Evolutionary conservation across 306 rosid genomes (phyloP), one percentile per base, ranked within the genome.

Genomic region (Lupinus albus): DNA sequence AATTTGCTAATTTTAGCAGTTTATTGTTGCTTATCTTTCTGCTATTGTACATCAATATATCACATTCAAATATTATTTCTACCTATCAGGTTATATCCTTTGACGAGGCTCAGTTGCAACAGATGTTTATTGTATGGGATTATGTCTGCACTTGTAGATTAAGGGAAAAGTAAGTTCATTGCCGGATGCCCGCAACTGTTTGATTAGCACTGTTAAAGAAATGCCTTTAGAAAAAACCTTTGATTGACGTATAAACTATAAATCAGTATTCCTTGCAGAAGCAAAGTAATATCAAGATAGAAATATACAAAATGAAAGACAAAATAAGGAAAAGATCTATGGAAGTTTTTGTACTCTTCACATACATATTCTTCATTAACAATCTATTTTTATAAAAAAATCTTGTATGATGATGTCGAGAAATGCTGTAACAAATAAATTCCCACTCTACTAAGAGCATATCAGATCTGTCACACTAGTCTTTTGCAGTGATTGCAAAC

Each of bases 41-140:
- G 7, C 44, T 68, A 12, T 56, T 14, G 13, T 51, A 59, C 58
- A 17, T 25, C 3, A 9, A n/a, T 36, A 30, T 15, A 60, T 49
- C 12, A 58, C 55, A 20, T 71, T 67, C 51, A 77, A 14, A 76
- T 55, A 54, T 64, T 20, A 56, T 57, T 61, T 69, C 21, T 74
- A 11, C 47, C 54, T 50, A 48, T 68, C 72, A 92, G 98, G 89
- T 67, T 32, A 41, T 91, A 65, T 84, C 89, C 14, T 75, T 92
- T 68, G 82, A 92, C 52, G 96, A 89, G 79, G 82, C 77, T 77
- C 98, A 92, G 89, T 69, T 92, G 73, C 96, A 75, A 30, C 93
- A 80, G 66, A 76, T 92, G 66, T 78, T 86, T 54, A 50, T 78
- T 69, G 70, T 89, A 35, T 92, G 86, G 87, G 91, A 92, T 86